Evolutionary conservation across 441 rosid species (phyloP).

Genomic region (Gossypium schwendimanii): DNA sequence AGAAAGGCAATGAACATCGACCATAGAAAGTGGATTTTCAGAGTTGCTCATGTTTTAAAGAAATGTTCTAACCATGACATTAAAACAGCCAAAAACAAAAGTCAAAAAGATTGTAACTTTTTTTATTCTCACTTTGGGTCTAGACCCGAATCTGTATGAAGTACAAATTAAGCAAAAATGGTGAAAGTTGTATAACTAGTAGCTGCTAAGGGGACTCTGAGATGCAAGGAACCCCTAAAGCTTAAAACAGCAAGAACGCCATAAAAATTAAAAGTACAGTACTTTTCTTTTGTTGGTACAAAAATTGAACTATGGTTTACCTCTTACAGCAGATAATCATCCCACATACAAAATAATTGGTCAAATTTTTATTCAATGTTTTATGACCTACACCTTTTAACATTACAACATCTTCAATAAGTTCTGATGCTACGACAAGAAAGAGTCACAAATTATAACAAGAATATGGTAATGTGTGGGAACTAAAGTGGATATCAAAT

Average conservation of each 20-base stretch:
- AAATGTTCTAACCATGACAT: background rate
- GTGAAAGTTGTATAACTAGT: background rate
- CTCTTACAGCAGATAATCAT: background rate
- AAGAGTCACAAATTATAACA: slow-evolving; percentile 1
- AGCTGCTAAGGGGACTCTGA: background rate
- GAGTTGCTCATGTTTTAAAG: no score
- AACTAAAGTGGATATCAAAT: background rate
- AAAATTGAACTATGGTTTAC: background rate
- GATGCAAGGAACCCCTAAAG: background rate
- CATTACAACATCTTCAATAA: background rate
- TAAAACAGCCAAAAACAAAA: background rate
- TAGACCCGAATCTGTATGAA: background rate
- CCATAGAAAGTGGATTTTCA: background rate
- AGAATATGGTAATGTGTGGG: slow-evolving; percentile 8
- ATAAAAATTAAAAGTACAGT: background rate
- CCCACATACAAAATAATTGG: background rate
- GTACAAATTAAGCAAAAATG: background rate
- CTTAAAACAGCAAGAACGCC: background rate
- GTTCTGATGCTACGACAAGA: slow-evolving; percentile 3
- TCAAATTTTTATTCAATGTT: background rate
- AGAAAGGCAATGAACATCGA: background rate
- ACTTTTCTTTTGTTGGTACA: background rate
- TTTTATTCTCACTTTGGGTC: no score
- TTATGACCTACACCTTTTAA: background rate
- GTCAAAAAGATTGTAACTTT: background rate